Conservation (phyloP, 1,284 basidiomycete genomes). For the Pascua sp. region DNA sequence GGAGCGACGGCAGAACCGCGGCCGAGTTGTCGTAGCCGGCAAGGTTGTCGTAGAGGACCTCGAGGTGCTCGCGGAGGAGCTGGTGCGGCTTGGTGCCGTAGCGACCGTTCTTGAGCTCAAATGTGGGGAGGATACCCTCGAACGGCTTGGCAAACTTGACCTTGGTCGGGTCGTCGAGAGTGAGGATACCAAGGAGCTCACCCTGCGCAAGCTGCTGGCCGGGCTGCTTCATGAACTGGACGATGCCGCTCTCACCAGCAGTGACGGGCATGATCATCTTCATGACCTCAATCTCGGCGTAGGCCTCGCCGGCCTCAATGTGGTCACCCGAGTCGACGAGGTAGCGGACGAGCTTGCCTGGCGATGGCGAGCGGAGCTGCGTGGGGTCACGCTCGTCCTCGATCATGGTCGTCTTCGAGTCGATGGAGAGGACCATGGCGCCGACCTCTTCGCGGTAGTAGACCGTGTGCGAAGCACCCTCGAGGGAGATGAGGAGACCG, state of each 20-base stretch:
- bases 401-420: slow-evolving; percentile 95
- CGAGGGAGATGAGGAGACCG: slow-evolving; percentile 84
- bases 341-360: slow-evolving; percentile 93
- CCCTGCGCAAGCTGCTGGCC: slow-evolving; percentile 96
- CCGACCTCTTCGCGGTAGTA: slow-evolving; percentile 99
- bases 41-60: slow-evolving; percentile 84
- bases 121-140: slow-evolving; percentile 81
- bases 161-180: slow-evolving; percentile 91
- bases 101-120: slow-evolving; percentile 76
- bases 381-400: slow-evolving; percentile 99
- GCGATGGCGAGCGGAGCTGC: slow-evolving; percentile 90
- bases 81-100: slow-evolving; percentile 90
- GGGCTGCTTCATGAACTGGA: slow-evolving; percentile 97
- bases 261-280: slow-evolving; percentile 99
- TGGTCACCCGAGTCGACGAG: slow-evolving; percentile 97
- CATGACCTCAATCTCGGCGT: slow-evolving; percentile 99
- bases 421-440: slow-evolving; percentile 86
- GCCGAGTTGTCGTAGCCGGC: slow-evolving; percentile 89
- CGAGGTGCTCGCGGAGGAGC: slow-evolving; percentile 70
- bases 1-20: slow-evolving; percentile 39
- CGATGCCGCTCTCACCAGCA: slow-evolving; percentile 90
- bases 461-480: slow-evolving; percentile 92
- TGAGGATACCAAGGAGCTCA: slow-evolving; percentile 95
- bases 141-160: slow-evolving; percentile 99
- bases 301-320: slow-evolving; percentile 90